Evolutionary conservation across 345 rosid species (phyloP).

Genomic region (Populus ilicifolia): DNA sequence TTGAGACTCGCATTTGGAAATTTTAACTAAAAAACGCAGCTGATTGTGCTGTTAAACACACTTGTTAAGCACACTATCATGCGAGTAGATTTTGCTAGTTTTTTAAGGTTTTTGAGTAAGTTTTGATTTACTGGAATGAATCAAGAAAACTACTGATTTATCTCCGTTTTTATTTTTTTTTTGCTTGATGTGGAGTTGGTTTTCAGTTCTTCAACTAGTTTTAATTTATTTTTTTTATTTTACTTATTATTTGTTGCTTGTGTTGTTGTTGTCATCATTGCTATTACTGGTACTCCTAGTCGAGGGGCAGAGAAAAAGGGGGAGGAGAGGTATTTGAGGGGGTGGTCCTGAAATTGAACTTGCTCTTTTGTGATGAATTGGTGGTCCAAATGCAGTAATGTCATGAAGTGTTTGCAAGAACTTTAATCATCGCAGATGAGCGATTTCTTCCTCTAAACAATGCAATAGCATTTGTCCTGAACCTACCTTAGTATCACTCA

Average conservation of each 20-base stretch:
- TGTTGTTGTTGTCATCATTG: conserved; percentile 13
- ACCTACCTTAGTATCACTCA: background rate
- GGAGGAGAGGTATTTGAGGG: conserved; percentile 6
- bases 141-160: background rate
- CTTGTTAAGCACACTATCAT: background rate
- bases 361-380: conserved; percentile 23
- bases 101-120: background rate
- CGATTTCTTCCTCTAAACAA: conserved; percentile 26
- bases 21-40: background rate
- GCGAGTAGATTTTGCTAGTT: background rate
- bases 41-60: background rate
- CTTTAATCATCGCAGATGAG: conserved; percentile 30
- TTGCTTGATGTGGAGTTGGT: background rate
- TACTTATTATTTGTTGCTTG: background rate
- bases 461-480: conserved; percentile 18
- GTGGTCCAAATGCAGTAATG: conserved; percentile 46
- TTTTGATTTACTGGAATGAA: background rate
- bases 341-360: conserved; percentile 40
- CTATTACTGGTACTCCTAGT: background rate
- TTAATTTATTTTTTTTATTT: background rate
- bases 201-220: background rate
- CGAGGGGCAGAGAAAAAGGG: background rate
- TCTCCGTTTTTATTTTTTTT: background rate
- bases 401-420: conserved; percentile 18
- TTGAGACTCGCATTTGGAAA: background rate